Evolutionary conservation across 2,329 filamentous ascomycete species (phyloP).

Genomic region (Rhynchosporium agropyri): DNA sequence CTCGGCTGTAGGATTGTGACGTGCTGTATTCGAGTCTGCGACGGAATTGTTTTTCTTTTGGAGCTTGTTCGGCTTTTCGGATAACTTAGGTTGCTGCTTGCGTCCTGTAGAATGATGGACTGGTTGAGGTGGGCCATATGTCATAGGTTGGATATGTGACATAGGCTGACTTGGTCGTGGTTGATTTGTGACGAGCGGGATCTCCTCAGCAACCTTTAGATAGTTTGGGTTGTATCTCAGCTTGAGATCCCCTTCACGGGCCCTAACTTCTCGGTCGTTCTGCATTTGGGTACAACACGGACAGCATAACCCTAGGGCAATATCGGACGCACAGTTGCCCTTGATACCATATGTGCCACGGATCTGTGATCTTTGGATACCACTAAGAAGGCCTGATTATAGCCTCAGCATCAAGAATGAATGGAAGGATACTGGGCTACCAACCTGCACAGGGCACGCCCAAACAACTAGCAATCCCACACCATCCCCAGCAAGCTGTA

Average conservation of each 20-base stretch:
- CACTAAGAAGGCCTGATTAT: constrained; percentile 22
- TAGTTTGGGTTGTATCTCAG: constrained; percentile 18
- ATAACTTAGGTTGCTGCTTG: not conserved
- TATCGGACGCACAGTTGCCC: constrained; percentile 44
- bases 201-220: not conserved
- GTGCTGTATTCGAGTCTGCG: not conserved
- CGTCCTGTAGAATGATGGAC: not conserved
- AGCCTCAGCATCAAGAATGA: not conserved
- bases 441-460: constrained; percentile 2
- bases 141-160: constrained; percentile 30
- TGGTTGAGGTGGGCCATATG: constrained; percentile 26
- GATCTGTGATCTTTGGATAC: constrained; percentile 44
- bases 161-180: constrained; percentile 28
- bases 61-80: constrained; percentile 11
- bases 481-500: constrained; percentile 44
- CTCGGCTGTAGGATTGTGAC: not conserved
- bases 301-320: constrained; percentile 45
- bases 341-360: constrained; percentile 48
- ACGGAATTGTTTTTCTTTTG: not conserved
- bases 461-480: constrained; percentile 35
- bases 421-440: not conserved
- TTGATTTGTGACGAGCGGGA: constrained; percentile 15
- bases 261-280: constrained; percentile 49
- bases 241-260: constrained; percentile 43
- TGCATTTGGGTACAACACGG: constrained; percentile 47